A percentile compares a stretch with the other conserved stretches of the same genome.
Evolutionary conservation across 2,329 filamentous ascomycete genomes (phyloP).

Genomic region (Clarireedia sp.): DNA sequence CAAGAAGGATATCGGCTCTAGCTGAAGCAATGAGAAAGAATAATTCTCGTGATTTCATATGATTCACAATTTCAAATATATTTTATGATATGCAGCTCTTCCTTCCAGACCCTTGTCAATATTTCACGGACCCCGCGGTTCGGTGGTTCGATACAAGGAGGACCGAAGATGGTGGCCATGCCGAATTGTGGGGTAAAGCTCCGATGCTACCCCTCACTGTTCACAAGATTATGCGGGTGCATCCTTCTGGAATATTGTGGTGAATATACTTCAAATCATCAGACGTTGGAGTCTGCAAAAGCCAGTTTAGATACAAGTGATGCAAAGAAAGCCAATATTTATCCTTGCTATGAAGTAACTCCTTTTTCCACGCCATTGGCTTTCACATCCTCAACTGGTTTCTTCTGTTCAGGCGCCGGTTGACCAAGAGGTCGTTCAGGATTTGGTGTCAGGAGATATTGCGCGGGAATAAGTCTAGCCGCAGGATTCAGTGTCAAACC

Average conservation of each 20-base stretch:
- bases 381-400: conserved; percentile 27
- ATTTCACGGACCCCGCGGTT: conserved; percentile 17
- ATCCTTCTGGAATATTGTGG: neutral
- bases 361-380: conserved; percentile 27
- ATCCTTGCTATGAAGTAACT: conserved; percentile 14
- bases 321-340: neutral
- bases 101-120: neutral
- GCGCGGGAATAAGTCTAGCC: conserved; percentile 66
- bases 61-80: neutral
- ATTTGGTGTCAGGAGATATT: conserved; percentile 62
- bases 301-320: neutral
- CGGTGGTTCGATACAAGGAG: conserved; percentile 18
- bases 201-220: neutral
- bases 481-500: conserved; percentile 79
- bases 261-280: neutral
- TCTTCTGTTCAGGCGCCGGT: conserved; percentile 15
- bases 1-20: too few relatives aligned
- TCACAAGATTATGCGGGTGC: neutral
- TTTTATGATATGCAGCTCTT: neutral
- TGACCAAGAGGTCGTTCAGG: conserved; percentile 39
- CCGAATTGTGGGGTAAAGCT: conserved; percentile 2
- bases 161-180: conserved; percentile 10
- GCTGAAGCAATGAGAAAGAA: too few relatives aligned
- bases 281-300: neutral
- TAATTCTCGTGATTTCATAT: neutral